Base-by-base conservation (phyloP, 75 land plant species). In the Larix kaempferi region DNA sequence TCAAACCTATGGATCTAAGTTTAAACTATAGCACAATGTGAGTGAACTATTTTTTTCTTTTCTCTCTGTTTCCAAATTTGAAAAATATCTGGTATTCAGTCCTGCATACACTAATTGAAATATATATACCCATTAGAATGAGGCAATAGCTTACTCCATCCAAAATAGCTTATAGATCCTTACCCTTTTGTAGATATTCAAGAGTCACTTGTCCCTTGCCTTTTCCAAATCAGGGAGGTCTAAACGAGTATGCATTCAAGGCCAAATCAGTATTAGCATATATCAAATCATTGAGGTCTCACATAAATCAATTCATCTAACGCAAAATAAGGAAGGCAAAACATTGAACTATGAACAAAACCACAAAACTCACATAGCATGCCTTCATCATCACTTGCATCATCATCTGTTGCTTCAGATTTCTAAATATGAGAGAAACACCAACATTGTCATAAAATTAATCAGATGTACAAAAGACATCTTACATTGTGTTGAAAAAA, bases 191-290 rank as follows among this genome's bases (percentile, higher is more conserved):
- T 37, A 10, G 37, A 41, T 37, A 8, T 37, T 8, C 21, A 39
- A 22, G 72, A 69, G 41, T 69, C 72, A 69, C 39, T 69, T 69
- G 11, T 33, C 22, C 72, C 72, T 69, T 6, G 72, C 72, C 41
- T 35, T 69, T 44, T 69, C 72, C 72, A 69, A 69, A 22, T 69
- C 72, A 2, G 72, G 72, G 52, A 69, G 72, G 35, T 69, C 72
- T 69, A 21, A n/a, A 69, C 21, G 12, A 21, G 52, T 14, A 69
- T 69, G 69, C 0, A 17, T 37, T 39, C 52, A 66, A 66, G 5
- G 14, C 29, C 17, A 66, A 66, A 5, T 37, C 71, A 66, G 67
- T 4, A 64, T 64, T 25, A 64, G 13, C 11, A 62, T 11, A 23
- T 62, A 8, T 29, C 33, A 26, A 62, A 25, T 65, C 39, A 65